These are phyloP conservation scores for Aquilaria malaccensis DNA, from an alignment of 345 rosid genomes.

Conservation along the genomic window DNA sequence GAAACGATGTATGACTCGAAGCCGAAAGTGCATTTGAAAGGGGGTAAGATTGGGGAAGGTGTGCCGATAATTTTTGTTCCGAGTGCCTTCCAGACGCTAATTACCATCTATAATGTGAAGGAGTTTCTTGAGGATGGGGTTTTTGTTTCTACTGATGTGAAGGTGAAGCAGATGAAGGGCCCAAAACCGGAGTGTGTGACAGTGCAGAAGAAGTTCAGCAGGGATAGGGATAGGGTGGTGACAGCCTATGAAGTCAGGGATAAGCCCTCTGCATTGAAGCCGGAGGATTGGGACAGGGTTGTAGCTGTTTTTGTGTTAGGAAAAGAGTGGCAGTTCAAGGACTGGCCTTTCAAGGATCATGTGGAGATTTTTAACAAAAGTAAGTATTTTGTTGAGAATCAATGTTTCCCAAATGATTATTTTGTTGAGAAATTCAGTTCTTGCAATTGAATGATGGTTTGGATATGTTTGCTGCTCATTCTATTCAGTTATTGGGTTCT, in stretches of 20 bases:
- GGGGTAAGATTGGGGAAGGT: constrained; percentile 84
- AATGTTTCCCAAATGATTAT: not conserved
- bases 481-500: constrained; percentile 82
- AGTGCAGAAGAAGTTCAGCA: constrained; percentile 94
- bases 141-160: constrained; percentile 75
- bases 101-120: constrained; percentile 87
- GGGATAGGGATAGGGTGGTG: constrained; percentile 78
- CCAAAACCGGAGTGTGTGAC: constrained; percentile 82
- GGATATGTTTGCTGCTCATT: not conserved
- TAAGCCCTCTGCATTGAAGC: constrained; percentile 71
- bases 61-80: constrained; percentile 91
- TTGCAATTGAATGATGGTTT: not conserved
- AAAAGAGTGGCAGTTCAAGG: constrained; percentile 99
- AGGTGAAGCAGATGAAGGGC: constrained; percentile 87
- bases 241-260: constrained; percentile 96
- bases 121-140: constrained; percentile 93
- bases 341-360: constrained; percentile 96
- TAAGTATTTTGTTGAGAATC: constrained; percentile 24
- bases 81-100: constrained; percentile 87
- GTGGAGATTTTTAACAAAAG: constrained; percentile 91
- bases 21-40: constrained; percentile 62
- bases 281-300: constrained; percentile 91
- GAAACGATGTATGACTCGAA: constrained; percentile 51
- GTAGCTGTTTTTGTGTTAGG: constrained; percentile 91
- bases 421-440: not conserved